These are phyloP conservation scores for Exophiala calicioides DNA, from an alignment of 2,329 filamentous ascomycete genomes.

Conservation along the genomic window DNA sequence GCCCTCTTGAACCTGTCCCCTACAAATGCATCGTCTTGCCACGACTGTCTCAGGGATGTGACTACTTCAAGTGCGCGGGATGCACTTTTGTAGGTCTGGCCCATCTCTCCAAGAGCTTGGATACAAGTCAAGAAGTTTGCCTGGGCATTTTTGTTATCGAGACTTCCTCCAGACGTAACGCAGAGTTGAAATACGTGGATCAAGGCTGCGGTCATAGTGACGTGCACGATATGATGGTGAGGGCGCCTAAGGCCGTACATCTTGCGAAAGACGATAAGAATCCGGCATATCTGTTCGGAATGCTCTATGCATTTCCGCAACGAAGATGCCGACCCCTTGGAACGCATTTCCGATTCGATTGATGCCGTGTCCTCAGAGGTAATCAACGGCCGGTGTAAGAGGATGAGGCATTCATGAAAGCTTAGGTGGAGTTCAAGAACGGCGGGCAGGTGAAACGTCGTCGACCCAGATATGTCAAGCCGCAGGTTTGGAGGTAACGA, in stretches of 20 bases:
- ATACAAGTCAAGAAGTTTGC: conserved; percentile 36
- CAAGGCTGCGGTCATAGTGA: conserved; percentile 15
- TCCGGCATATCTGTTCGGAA: conserved; percentile 5
- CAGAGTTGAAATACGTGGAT: conserved; percentile 17
- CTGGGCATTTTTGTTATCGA: conserved; percentile 41
- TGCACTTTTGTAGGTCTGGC: conserved; percentile 24
- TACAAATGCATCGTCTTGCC: conserved; percentile 12
- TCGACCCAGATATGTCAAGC: conserved; percentile 3
- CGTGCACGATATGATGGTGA: conserved; percentile 18
- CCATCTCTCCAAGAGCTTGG: conserved; percentile 25
- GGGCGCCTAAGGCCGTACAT: conserved; percentile 10
- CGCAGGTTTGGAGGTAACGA: conserved; percentile 6
- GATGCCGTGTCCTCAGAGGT: conserved; percentile 11
- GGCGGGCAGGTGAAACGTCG: conserved; percentile 24
- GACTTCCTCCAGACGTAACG: conserved; percentile 16
- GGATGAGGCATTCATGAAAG: conserved; percentile 54
- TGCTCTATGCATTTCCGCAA: conserved; percentile 9
- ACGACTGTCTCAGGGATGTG: conserved; percentile 13
- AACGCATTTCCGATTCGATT: not conserved
- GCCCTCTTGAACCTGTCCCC: conserved; percentile 14
- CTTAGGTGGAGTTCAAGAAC: conserved; percentile 43
- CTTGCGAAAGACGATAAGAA: conserved; percentile 7
- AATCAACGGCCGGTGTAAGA: conserved; percentile 52
- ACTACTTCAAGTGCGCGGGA: conserved; percentile 25
- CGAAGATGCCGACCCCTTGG: not conserved